These are phyloP conservation scores for Neurospora sp. DNA, from an alignment of 495 filamentous ascomycete species.

Conservation along the genomic window DNA sequence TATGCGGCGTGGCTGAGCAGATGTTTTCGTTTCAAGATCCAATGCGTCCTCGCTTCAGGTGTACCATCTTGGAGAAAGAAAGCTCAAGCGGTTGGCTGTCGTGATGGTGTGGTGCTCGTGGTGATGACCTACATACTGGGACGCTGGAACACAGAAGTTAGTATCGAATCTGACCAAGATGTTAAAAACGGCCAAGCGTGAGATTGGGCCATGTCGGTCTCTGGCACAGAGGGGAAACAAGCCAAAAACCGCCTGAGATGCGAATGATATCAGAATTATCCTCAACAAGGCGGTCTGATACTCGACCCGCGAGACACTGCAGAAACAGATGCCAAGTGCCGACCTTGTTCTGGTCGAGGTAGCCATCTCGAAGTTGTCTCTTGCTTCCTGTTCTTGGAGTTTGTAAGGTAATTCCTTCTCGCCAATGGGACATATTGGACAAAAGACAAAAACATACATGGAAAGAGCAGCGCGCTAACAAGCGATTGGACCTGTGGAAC, in stretches of 20 bases:
- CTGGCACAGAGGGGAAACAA: neutral
- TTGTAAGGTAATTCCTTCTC: neutral
- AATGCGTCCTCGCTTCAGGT: neutral
- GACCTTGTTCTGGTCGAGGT: neutral
- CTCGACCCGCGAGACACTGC: neutral
- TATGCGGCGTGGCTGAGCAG: conserved; percentile 10
- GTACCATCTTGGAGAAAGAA: neutral
- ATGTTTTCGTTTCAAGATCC: conserved; percentile 7
- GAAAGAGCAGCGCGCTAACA: neutral
- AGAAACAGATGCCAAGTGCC: neutral
- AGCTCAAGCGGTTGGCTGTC: neutral
- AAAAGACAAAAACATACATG: neutral
- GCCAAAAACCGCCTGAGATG: neutral
- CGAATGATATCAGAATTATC: neutral
- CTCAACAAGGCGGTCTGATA: neutral
- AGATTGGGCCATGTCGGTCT: neutral
- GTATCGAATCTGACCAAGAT: neutral
- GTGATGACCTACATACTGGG: neutral
- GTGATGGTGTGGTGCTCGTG: neutral
- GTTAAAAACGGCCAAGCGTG: neutral
- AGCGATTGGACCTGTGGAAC: neutral
- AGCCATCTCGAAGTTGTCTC: neutral
- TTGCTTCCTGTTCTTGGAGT: neutral
- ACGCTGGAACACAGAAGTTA: neutral
- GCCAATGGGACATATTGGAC: neutral